Evolutionary conservation across 176 grass and related monocot genomes (phyloP).

Genomic region (Lolium perenne): DNA sequence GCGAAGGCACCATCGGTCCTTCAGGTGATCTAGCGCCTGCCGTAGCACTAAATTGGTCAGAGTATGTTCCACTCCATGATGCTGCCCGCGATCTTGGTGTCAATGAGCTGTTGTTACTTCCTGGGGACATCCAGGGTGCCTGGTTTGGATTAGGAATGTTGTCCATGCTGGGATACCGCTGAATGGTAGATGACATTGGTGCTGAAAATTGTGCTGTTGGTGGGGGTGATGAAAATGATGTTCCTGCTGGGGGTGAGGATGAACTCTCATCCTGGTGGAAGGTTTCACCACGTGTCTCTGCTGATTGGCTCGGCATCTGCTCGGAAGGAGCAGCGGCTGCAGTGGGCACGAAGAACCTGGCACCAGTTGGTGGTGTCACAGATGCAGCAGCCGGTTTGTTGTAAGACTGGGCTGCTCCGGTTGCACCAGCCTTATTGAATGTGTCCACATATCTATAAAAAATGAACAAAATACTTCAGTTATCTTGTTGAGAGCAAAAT

Average conservation of each 20-base stretch:
- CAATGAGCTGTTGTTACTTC: slow-evolving; percentile 45
- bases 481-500: slow-evolving; percentile 19
- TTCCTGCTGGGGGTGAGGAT: slow-evolving; percentile 48
- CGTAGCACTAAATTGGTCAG: slow-evolving; percentile 50
- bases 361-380: slow-evolving; percentile 55
- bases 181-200: slow-evolving; percentile 60
- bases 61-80: slow-evolving; percentile 86
- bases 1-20: slow-evolving; percentile 32
- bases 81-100: slow-evolving; percentile 65
- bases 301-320: slow-evolving; percentile 44
- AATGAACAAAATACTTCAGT: slow-evolving; percentile 18
- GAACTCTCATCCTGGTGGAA: slow-evolving; percentile 50
- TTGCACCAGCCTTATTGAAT: slow-evolving; percentile 77
- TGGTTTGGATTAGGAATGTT: slow-evolving; percentile 52
- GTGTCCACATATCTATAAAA: slow-evolving; percentile 92
- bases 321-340: slow-evolving; percentile 45
- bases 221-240: slow-evolving; percentile 58
- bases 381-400: slow-evolving; percentile 70
- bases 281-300: slow-evolving; percentile 50
- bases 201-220: slow-evolving; percentile 56
- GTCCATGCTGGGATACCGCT: slow-evolving; percentile 76
- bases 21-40: slow-evolving; percentile 38
- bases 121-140: slow-evolving; percentile 37
- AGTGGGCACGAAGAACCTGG: slow-evolving; percentile 81
- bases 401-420: slow-evolving; percentile 54